Evolutionary conservation across 2,329 filamentous ascomycete species (phyloP).

Genomic region (Colletotrichum lupini): DNA sequence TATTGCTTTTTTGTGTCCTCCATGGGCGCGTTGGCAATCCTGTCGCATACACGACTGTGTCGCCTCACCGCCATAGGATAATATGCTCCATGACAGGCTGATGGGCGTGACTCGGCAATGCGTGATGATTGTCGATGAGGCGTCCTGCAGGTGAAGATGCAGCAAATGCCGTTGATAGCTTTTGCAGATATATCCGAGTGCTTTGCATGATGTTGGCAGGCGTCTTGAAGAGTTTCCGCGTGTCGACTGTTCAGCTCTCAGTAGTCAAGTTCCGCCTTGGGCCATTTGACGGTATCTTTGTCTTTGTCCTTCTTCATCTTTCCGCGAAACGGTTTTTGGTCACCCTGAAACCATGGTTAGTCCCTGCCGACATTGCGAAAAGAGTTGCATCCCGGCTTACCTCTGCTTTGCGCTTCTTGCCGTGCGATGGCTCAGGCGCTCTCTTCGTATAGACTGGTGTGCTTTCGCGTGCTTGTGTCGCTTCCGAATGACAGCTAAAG

Average conservation of each 20-base stretch:
- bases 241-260: neutral
- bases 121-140: neutral
- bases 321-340: constrained; percentile 42
- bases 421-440: constrained; percentile 74
- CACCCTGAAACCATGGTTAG: constrained; percentile 46
- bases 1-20: constrained; percentile 3
- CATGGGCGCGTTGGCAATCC: constrained; percentile 2
- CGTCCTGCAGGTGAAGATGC: neutral
- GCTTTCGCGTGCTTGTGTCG: constrained; percentile 71
- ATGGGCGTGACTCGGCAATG: constrained; percentile 9
- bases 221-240: neutral
- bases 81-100: neutral
- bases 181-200: neutral
- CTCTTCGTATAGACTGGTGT: constrained; percentile 55
- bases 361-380: neutral
- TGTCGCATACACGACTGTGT: neutral
- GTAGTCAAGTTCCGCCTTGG: constrained; percentile 27
- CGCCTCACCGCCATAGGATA: constrained; percentile 12
- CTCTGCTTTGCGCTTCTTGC: constrained; percentile 79
- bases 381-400: constrained; percentile 49
- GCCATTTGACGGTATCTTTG: constrained; percentile 37
- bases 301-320: constrained; percentile 44
- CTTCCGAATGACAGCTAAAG: constrained; percentile 88
- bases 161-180: neutral
- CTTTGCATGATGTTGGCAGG: neutral